These are phyloP conservation scores for Mrakia gelida DNA, from an alignment of 768 basidiomycete species.

Conservation along the genomic window DNA sequence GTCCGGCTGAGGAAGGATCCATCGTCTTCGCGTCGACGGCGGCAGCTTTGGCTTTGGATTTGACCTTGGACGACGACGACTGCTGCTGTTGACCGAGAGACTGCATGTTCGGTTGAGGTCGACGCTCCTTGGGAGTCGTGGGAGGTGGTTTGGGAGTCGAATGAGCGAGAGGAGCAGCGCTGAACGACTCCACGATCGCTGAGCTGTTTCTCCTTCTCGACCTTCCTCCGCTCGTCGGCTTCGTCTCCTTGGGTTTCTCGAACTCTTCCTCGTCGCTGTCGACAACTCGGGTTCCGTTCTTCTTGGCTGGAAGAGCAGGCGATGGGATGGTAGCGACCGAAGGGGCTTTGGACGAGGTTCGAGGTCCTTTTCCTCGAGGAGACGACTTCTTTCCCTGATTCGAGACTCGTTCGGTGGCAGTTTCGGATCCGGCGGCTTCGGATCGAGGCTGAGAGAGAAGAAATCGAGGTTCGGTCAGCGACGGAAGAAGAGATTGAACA, in stretches of 20 bases:
- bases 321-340: not conserved
- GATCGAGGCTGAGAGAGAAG: not conserved
- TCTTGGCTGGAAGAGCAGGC: not conserved
- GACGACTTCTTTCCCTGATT: not conserved
- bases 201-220: not conserved
- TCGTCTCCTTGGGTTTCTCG: not conserved
- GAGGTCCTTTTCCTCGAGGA: not conserved
- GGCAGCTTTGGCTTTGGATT: not conserved
- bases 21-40: not conserved
- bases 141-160: not conserved
- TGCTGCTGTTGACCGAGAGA: not conserved
- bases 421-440: not conserved
- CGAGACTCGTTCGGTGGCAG: not conserved
- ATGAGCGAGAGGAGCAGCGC: not conserved
- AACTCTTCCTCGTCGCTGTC: not conserved
- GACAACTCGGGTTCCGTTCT: not conserved
- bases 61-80: not conserved
- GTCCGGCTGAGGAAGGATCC: not conserved
- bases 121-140: not conserved
- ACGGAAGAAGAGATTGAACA: not conserved
- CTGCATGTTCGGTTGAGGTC: not conserved
- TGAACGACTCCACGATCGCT: not conserved
- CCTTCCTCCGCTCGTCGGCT: not conserved
- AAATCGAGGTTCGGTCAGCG: not conserved
- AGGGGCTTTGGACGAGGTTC: not conserved